Evolutionary conservation across 2,329 filamentous ascomycete species (phyloP).

Genomic region (Neodidymelliopsis sp.): DNA sequence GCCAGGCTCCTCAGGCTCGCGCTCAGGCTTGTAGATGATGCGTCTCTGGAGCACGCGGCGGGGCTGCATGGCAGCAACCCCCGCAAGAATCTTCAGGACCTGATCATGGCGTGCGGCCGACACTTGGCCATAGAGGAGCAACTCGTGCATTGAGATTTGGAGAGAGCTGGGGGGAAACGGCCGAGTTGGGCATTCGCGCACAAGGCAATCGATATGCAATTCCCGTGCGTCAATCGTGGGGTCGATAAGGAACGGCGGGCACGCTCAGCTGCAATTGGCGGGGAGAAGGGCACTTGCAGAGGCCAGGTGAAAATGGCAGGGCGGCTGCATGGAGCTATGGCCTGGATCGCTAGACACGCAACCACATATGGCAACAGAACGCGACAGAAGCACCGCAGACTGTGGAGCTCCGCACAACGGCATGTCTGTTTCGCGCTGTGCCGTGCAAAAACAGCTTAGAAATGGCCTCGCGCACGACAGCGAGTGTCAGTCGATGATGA

Average conservation of each 20-base stretch:
- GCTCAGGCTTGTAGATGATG: constrained; percentile 65
- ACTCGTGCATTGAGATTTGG: constrained; percentile 63
- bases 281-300: constrained; percentile 25
- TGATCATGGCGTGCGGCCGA: constrained; percentile 65
- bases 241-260: constrained; percentile 32
- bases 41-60: constrained; percentile 61
- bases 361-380: constrained; percentile 21
- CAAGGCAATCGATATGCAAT: constrained; percentile 36
- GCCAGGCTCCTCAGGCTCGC: constrained; percentile 53
- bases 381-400: constrained; percentile 11
- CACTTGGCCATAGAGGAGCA: constrained; percentile 67
- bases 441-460: constrained; percentile 22
- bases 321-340: constrained; percentile 30
- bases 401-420: constrained; percentile 26
- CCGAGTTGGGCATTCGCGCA: constrained; percentile 26
- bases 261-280: constrained; percentile 30
- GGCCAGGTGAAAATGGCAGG: constrained; percentile 22
- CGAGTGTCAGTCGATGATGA: constrained; percentile 34
- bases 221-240: constrained; percentile 37
- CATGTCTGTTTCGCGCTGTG: constrained; percentile 15
- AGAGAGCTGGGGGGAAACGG: constrained; percentile 12
- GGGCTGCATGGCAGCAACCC: constrained; percentile 68
- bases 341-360: too few relatives aligned
- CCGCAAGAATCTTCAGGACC: constrained; percentile 67
- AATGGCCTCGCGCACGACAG: constrained; percentile 17